phyloP scores from a whole-genome alignment of 208 protist genomes.

The Balamuthia mandrillaris region DNA sequence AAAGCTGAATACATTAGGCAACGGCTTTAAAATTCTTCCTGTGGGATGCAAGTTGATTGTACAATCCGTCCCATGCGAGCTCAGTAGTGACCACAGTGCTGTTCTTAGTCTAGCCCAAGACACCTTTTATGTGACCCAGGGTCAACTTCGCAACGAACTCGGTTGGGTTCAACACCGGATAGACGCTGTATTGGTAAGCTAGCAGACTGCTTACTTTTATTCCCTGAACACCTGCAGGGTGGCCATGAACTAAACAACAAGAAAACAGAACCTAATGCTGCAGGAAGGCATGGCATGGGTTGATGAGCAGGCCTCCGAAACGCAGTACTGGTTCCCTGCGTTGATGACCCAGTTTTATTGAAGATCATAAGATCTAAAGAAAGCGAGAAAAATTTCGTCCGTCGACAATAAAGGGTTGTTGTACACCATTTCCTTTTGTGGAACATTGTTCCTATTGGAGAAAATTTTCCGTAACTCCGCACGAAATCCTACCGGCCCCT shows the following conservation, averaged over 20 bases:
- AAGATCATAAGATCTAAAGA: too few relatives aligned
- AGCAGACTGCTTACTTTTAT: background rate
- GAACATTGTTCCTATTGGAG: too few relatives aligned
- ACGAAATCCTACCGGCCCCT: too few relatives aligned
- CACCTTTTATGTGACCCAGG: background rate
- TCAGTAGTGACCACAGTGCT: conserved; percentile 66
- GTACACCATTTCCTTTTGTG: too few relatives aligned
- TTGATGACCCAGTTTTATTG: too few relatives aligned
- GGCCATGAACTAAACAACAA: background rate
- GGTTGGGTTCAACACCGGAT: conserved; percentile 46
- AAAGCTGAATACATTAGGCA: conserved; percentile 60
- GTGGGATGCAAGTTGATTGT: conserved; percentile 54
- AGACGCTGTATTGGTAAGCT: conserved; percentile 22
- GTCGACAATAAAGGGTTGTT: too few relatives aligned
- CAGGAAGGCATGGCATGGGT: conserved; percentile 71
- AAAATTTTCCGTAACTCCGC: too few relatives aligned
- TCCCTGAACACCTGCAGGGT: background rate
- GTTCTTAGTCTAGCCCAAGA: conserved; percentile 46
- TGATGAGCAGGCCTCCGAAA: conserved; percentile 48
- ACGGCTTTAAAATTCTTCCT: conserved; percentile 63
- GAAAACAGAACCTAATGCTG: conserved; percentile 50
- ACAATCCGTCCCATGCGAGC: conserved; percentile 69
- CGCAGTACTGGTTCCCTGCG: conserved; percentile 49
- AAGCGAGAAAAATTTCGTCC: too few relatives aligned
- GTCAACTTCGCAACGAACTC: background rate